Base-by-base conservation (phyloP, 306 rosid genomes). In the Prosopis cineraria region DNA sequence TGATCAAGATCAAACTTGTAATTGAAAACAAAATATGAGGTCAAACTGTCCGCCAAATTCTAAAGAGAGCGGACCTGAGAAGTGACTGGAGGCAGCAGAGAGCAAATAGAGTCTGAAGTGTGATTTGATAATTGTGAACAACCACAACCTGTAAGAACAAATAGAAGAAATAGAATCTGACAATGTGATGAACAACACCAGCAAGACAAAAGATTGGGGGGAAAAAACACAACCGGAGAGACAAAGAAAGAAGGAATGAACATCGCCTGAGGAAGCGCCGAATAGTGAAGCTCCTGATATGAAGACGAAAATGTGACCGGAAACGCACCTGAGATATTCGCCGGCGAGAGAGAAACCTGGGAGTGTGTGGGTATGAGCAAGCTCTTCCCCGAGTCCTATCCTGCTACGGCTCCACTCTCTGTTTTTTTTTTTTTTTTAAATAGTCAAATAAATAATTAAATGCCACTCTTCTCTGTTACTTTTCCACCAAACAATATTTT, bases 281-380 rank as follows among this genome's bases (percentile, higher is more conserved):
- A 34, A 34, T 19, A 8, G 17, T n/a, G 44, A n/a, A 33, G 17
- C 41, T 31, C 36, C 24, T 29, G 2, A 2, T 9, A 34, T n/a
- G 29, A 37, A 65, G 43, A 37, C 10, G 72, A 40, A 65, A 67
- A 20, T 67, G 33, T 40, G 11, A 20, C 52, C 11, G 33, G 50
- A 5, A 37, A 37, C 50, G 1, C 50, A 11, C 50, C 34, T 12
- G 72, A 39, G 72, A 39, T 20, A 40, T 22, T 67, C n/a, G 33
- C 50, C 72, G 52, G 72, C 72, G 34, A 67, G 52, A 67, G 70
- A 65, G 44, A 19, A 10, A n/a, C 29, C 13, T 62, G 22, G 3
- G 39, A 59, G 16, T 24, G 31, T 10, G 43, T n/a, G 29, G 45
- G 13, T 2, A 3, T 17, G 25, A 8, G 25, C 6, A n/a, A n/a